phyloP scores from a whole-genome alignment of 1,284 basidiomycete genomes.

The Moesziomyces sp. region DNA sequence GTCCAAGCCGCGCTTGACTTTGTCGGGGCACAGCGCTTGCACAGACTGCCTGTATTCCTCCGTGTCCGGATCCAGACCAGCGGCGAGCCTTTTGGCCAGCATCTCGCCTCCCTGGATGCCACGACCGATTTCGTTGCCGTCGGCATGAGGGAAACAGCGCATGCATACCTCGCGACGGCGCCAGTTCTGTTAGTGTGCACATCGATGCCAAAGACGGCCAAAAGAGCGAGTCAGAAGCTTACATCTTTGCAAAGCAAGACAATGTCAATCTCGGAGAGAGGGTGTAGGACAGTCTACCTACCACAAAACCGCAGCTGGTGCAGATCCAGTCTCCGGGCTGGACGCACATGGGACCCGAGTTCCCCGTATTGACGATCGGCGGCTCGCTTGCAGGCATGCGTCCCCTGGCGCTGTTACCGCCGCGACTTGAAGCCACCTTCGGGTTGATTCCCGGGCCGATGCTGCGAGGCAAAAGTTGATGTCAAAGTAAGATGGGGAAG shows the following conservation, averaged over 20 bases:
- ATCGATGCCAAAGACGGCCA: neutral
- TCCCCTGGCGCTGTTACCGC: slow-evolving; percentile 12
- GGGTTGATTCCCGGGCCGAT: slow-evolving; percentile 60
- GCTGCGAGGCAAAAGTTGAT: neutral
- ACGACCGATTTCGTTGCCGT: slow-evolving; percentile 48
- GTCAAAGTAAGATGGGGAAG: neutral
- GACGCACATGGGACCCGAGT: slow-evolving; percentile 82
- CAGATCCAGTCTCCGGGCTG: slow-evolving; percentile 93
- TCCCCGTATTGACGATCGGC: slow-evolving; percentile 81
- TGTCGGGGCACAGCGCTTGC: slow-evolving; percentile 31
- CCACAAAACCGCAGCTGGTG: slow-evolving; percentile 73
- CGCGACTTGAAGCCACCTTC: slow-evolving; percentile 23
- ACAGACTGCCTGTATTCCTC: slow-evolving; percentile 38
- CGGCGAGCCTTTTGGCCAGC: slow-evolving; percentile 40
- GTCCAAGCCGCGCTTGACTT: slow-evolving; percentile 9
- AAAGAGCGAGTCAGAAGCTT: no score
- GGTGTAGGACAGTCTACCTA: slow-evolving; percentile 14
- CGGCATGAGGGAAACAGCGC: slow-evolving; percentile 78
- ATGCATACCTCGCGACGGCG: slow-evolving; percentile 85
- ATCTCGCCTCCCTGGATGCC: slow-evolving; percentile 38
- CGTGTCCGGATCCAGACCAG: slow-evolving; percentile 36
- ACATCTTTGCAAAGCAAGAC: no score
- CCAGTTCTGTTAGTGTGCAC: slow-evolving; percentile 72
- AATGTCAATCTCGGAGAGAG: no score
- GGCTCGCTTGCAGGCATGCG: slow-evolving; percentile 37